Evolutionary conservation across 2,329 filamentous ascomycete genomes (phyloP).

Genomic region (Colletotrichum sp.): DNA sequence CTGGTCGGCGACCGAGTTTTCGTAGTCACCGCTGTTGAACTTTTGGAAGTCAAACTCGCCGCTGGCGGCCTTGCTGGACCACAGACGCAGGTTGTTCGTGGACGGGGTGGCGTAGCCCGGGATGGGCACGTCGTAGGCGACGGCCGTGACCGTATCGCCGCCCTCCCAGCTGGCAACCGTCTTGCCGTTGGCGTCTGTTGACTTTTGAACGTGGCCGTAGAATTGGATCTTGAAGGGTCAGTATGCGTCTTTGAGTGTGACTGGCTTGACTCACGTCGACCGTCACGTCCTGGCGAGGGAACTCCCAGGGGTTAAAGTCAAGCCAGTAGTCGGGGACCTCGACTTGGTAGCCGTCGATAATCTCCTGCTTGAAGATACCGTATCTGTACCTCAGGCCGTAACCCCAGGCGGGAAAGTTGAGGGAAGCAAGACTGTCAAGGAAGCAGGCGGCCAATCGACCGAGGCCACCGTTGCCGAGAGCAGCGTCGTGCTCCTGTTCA

Average conservation of each 20-base stretch:
- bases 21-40: conserved; percentile 98
- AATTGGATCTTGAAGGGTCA: conserved; percentile 73
- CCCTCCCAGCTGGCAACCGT: conserved; percentile 82
- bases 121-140: conserved; percentile 92
- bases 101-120: conserved; percentile 89
- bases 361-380: conserved; percentile 99
- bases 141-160: conserved; percentile 89
- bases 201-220: conserved; percentile 83
- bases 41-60: conserved; percentile 99
- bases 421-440: conserved; percentile 90
- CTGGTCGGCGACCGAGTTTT: conserved; percentile 96
- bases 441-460: conserved; percentile 96
- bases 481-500: conserved; percentile 92
- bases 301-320: conserved; percentile 99
- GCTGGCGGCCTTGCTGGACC: conserved; percentile 96
- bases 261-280: conserved; percentile 71
- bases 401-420: conserved; percentile 97
- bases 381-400: conserved; percentile 96
- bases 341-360: conserved; percentile 96
- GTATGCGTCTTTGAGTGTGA: neutral
- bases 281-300: conserved; percentile 91
- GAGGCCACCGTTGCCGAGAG: conserved; percentile 93
- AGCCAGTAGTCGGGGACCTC: conserved; percentile 99
- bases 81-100: conserved; percentile 95
- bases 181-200: conserved; percentile 79